Evolutionary conservation across 1,284 basidiomycete genomes (phyloP).

Genomic region (Moesziomyces globuligerus): DNA sequence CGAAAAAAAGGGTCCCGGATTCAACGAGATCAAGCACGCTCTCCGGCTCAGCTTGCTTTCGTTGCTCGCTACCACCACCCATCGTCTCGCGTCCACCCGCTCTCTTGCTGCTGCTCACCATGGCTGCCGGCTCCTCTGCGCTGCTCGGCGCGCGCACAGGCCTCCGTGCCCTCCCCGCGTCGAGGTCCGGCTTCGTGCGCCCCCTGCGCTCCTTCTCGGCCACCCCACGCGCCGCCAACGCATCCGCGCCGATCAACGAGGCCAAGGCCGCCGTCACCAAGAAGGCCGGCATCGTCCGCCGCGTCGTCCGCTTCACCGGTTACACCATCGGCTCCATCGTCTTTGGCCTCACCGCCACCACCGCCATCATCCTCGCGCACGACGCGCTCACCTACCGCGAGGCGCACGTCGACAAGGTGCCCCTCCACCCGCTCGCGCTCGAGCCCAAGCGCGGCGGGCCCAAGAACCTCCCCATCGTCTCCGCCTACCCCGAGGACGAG

Average conservation of each 20-base stretch:
- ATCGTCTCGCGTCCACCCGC: no score
- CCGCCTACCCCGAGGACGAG: conserved; percentile 45
- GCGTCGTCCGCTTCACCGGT: conserved; percentile 23
- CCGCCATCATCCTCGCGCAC: conserved; percentile 53
- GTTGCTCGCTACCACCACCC: no score
- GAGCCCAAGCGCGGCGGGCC: conserved; percentile 57
- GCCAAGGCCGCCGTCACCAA: conserved; percentile 6
- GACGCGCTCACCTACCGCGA: conserved; percentile 60
- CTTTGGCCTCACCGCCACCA: conserved; percentile 51
- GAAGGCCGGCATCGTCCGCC: conserved; percentile 19
- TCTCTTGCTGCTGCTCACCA: no score
- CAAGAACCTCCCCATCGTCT: conserved; percentile 62
- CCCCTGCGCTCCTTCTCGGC: conserved; percentile 10
- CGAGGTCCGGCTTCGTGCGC: background rate
- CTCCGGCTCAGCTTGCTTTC: no score
- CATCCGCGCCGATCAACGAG: conserved; percentile 33
- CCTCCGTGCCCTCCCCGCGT: background rate
- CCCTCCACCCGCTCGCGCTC: conserved; percentile 51
- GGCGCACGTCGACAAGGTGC: conserved; percentile 52
- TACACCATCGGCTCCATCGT: conserved; percentile 51
- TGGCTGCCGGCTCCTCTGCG: no score
- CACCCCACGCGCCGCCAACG: conserved; percentile 6
- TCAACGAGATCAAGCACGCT: no score
- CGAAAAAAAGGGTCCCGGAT: no score
- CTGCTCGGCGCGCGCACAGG: conserved; percentile 1